These are phyloP conservation scores for Fallopia convolvulus DNA, from an alignment of 148 eudicot species.

Conservation along the genomic window DNA sequence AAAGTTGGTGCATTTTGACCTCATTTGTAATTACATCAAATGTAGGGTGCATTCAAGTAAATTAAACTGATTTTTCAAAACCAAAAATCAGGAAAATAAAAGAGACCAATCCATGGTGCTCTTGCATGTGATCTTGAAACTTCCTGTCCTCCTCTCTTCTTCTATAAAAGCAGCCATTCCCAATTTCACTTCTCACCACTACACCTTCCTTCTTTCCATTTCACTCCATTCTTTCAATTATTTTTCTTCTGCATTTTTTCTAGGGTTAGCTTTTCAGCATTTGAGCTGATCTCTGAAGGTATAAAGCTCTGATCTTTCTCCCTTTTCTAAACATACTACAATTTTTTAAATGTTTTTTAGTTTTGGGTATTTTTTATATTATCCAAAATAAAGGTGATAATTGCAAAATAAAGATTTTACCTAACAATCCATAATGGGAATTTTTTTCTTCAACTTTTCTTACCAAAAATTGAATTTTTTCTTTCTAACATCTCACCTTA, in stretches of 20 bases:
- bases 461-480: background rate
- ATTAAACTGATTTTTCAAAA: background rate
- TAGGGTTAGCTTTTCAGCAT: background rate
- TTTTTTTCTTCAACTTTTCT: background rate
- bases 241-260: background rate
- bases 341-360: background rate
- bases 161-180: slow-evolving; percentile 6
- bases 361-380: slow-evolving; percentile 4
- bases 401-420: background rate
- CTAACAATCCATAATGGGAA: background rate
- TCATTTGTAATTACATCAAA: background rate
- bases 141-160: background rate
- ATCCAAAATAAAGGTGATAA: slow-evolving; percentile 1
- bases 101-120: background rate
- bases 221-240: background rate
- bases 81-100: background rate
- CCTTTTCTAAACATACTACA: background rate
- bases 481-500: too few species aligned
- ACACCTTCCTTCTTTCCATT: background rate
- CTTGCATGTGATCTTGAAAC: slow-evolving; percentile 10
- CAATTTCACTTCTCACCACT: slow-evolving; percentile 2
- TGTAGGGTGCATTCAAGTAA: background rate
- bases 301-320: background rate
- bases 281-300: background rate
- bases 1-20: background rate